Evolutionary conservation across 352 stramenopile genomes (phyloP), one percentile per base, ranked within the genome.

Genomic region (Globisporangium camurandrum): DNA sequence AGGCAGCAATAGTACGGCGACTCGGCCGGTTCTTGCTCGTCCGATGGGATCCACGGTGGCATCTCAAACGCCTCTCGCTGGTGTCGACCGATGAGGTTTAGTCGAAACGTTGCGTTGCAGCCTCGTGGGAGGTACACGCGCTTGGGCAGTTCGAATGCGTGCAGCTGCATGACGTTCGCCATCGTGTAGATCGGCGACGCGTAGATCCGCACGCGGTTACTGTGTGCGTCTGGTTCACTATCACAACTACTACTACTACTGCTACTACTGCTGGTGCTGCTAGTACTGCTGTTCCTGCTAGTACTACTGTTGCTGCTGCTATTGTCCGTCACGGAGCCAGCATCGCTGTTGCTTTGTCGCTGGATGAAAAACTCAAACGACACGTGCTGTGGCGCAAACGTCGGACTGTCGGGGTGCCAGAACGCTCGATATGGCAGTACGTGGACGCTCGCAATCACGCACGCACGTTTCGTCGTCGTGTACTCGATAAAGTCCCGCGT

Each of bases 341-440:
- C 8, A 20, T 39, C 34, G 34, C n/a, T n/a, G n/a, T n/a, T n/a
- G n/a, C n/a, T n/a, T n/a, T n/a, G n/a, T n/a, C n/a, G n/a, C n/a
- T 1, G 47, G 68, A 47, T 17, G 23, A 75, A 86, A 24, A 91
- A 71, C 31, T 56, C 61, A 40, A 91, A 78, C 4, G 73, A 87
- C 22, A 86, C 49, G 20, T 66, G 49, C 43, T 67, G 62, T 0
- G 78, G 81, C 0, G 66, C 78, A 55, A 87, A 92, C 41, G 77
- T 87, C 1, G 81, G 78, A 17, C 66, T 85, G 26, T 72, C 64
- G 2, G 81, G 77, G 36, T 88, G 80, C 78, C 75, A 88, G 40
- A 86, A 89, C 12, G 82, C 78, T 26, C 75, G 66, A 59, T 92
- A 92, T 4, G 81, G 78, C 31, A 88, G 49, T n/a, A 89, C 27